phyloP scores from a whole-genome alignment of 805 yeast genomes.

The Hanseniaspora clermontiae region DNA sequence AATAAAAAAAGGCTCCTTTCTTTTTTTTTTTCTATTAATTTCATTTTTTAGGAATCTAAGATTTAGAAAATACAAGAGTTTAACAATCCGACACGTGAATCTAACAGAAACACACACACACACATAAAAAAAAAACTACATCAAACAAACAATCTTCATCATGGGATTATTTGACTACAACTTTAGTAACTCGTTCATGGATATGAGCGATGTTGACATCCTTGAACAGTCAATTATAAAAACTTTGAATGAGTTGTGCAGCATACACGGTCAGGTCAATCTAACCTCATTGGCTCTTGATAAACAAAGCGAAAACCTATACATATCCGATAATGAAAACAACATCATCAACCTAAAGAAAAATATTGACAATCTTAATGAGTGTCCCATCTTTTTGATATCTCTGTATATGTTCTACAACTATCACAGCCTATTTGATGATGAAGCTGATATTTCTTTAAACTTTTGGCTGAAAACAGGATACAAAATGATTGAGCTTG shows the following conservation, averaged over 20 bases:
- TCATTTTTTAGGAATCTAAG: neutral
- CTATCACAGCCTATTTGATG: slow-evolving; percentile 7
- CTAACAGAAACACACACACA: neutral
- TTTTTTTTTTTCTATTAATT: neutral
- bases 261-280: neutral
- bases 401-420: slow-evolving; percentile 6
- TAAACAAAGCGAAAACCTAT: neutral
- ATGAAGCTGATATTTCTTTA: neutral
- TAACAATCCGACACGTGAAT: neutral
- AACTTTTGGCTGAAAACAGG: neutral
- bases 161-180: slow-evolving; percentile 3
- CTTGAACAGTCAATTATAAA: neutral
- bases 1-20: neutral
- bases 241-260: neutral
- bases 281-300: neutral
- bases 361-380: neutral
- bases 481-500: neutral
- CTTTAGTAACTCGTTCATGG: neutral
- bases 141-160: neutral
- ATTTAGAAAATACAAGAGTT: too few relatives aligned
- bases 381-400: slow-evolving; percentile 8
- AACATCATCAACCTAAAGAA: neutral
- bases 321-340: neutral
- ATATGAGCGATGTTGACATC: neutral
- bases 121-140: neutral